Evolutionary conservation across 2,329 filamentous ascomycete genomes (phyloP), one percentile per base, ranked within the genome.

Genomic region (Helminthosporium solani): DNA sequence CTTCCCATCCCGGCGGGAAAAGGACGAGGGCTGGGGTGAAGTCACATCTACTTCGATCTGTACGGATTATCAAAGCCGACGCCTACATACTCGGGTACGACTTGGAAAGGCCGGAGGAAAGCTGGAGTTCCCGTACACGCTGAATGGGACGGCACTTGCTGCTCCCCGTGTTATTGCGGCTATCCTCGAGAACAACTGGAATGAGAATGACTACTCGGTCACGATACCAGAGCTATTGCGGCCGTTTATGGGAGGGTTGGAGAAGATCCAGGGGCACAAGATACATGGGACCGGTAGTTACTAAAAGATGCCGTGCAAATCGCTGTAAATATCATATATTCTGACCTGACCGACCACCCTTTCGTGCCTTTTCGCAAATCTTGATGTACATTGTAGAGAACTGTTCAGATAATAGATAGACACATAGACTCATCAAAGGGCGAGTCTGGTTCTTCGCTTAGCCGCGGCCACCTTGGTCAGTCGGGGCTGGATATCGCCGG

Each of bases 141-240:
- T 95, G 30, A 99, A 99, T 67, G 95, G 92, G 0, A 99, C 94
- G 1, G 94, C 92, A 0, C 76, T 97, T 60, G 94, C 94, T 1
- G 86, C 97, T 30, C 94, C 94, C 3, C 80, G 94, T 42, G 87
- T 99, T 11, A 67, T 99, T 48, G 91, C 94, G 19, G 91, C 90
- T 5, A 78, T 99, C 40, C 67, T 99, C 54, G 94, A 99, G 76
- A 90, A 91, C 61, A 87, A 90, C 1, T 99, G 91, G 88, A 82
- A 94, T 61, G 86, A 90, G 61, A 64, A 75, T 19, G 78, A 77
- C 16, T 77, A 76, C 60, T 80, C 79, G 1, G 88, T 97, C 7
- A 74, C 76, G 1, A 81, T 99, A 6, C 94, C 94, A 0, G 82
- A 89, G 70, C 87, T 86, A 15, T 70, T 99, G 66, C 78, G 86